Conservation (phyloP, 441 rosid species). For the Lepidium campestre region DNA sequence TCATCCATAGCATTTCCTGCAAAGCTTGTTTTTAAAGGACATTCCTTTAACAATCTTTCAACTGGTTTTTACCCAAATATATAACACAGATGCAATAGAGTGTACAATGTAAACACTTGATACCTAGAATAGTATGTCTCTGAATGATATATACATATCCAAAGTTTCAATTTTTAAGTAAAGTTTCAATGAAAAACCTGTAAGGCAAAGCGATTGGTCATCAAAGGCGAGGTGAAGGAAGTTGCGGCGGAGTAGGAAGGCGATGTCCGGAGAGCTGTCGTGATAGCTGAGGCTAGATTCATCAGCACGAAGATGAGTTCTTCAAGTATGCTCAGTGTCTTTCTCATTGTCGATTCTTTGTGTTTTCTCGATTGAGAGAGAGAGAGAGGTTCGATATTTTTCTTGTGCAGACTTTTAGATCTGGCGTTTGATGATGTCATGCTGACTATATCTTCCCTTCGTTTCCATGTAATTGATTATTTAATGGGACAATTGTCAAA, state of each 20-base stretch:
- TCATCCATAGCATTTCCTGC: background rate
- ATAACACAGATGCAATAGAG: background rate
- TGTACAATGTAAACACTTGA: background rate
- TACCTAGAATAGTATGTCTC: background rate
- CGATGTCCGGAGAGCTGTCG: background rate
- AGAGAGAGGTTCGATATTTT: background rate
- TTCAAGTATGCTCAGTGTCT: slow-evolving; percentile 20
- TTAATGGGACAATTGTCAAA: background rate
- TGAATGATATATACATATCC: background rate
- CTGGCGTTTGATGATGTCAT: background rate
- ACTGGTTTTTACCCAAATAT: background rate
- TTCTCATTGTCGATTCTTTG: background rate
- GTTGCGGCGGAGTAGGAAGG: background rate
- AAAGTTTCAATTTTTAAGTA: background rate
- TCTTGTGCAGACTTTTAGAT: background rate
- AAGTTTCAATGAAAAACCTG: slow-evolving; percentile 2
- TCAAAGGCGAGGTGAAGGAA: background rate
- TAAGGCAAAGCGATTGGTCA: slow-evolving; percentile 6
- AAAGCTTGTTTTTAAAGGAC: background rate
- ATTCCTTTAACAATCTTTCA: background rate
- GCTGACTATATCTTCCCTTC: background rate
- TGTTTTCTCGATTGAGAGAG: background rate
- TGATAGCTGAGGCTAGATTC: slow-evolving; percentile 14
- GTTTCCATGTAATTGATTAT: background rate
- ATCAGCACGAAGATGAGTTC: slow-evolving; percentile 15